Evolutionary conservation across 129 eudicot genomes (phyloP).

Genomic region (Sambucus nigra): DNA sequence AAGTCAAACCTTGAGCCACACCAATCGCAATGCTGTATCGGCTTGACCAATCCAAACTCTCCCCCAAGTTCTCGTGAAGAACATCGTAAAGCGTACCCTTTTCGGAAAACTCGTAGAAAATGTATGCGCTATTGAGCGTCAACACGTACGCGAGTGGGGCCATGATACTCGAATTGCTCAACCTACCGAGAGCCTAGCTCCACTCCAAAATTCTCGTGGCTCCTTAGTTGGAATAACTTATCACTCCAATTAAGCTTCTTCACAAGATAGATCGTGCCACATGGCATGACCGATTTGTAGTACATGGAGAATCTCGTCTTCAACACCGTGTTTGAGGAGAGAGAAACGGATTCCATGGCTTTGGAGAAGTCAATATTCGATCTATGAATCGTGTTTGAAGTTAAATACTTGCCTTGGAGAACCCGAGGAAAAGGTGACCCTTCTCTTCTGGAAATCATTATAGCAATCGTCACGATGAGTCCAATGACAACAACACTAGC

Average conservation of each 20-base stretch:
- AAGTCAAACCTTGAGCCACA: slow-evolving; percentile 71
- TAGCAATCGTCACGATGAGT: slow-evolving; percentile 21
- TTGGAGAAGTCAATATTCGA: slow-evolving; percentile 45
- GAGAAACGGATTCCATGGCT: slow-evolving; percentile 56
- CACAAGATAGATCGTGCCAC: slow-evolving; percentile 49
- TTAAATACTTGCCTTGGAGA: slow-evolving; percentile 36
- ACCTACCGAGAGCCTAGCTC: slow-evolving; percentile 69
- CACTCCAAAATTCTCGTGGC: slow-evolving; percentile 47
- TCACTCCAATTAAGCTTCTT: slow-evolving; percentile 69
- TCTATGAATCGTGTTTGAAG: slow-evolving; percentile 52
- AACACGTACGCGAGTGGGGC: slow-evolving; percentile 69
- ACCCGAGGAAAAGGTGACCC: slow-evolving; percentile 22
- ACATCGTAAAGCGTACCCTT: slow-evolving; percentile 61
- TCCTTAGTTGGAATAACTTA: slow-evolving; percentile 53
- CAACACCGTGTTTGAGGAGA: slow-evolving; percentile 24
- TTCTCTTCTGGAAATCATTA: slow-evolving; percentile 30
- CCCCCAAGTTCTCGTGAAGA: slow-evolving; percentile 37
- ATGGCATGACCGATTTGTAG: slow-evolving; percentile 74
- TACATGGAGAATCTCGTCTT: slow-evolving; percentile 62
- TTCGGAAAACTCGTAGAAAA: slow-evolving; percentile 52
- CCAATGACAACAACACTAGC: slow-evolving; percentile 28
- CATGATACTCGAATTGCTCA: slow-evolving; percentile 77
- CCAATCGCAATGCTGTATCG: slow-evolving; percentile 81
- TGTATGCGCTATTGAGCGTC: slow-evolving; percentile 57
- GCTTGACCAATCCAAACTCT: slow-evolving; percentile 70